Conservation (phyloP, 1,284 basidiomycete genomes). For the Laetiporus sulphureus region DNA sequence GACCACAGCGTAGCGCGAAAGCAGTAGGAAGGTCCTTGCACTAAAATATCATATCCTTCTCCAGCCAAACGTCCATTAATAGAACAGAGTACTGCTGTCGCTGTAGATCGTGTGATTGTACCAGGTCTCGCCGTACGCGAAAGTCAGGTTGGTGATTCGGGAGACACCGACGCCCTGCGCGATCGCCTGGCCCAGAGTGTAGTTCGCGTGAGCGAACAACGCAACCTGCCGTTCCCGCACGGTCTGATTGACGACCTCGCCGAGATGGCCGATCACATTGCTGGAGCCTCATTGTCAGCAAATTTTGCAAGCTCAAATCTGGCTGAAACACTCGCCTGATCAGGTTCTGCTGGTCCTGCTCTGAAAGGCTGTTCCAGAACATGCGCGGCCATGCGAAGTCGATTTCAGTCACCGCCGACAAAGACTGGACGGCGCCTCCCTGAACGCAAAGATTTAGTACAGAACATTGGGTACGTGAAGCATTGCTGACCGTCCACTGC, state of each 20-base stretch:
- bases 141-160: slow-evolving; percentile 13
- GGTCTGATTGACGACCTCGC: slow-evolving; percentile 23
- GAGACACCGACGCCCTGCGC: slow-evolving; percentile 28
- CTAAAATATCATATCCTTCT: too few relatives aligned
- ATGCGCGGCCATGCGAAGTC: slow-evolving; percentile 40
- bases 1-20: too few relatives aligned
- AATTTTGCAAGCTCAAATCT: neutral
- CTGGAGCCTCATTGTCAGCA: slow-evolving; percentile 7
- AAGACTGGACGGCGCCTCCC: slow-evolving; percentile 27
- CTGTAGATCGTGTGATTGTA: slow-evolving; percentile 19
- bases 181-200: slow-evolving; percentile 28
- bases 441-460: slow-evolving; percentile 4
- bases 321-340: slow-evolving; percentile 20
- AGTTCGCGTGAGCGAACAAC: slow-evolving; percentile 29
- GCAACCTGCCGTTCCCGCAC: slow-evolving; percentile 28
- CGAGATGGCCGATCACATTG: slow-evolving; percentile 35
- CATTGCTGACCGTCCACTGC: slow-evolving; percentile 23
- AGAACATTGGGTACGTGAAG: slow-evolving; percentile 5
- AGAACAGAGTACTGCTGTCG: slow-evolving; percentile 14
- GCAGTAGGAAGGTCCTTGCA: too few relatives aligned
- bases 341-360: slow-evolving; percentile 29
- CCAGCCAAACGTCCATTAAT: too few relatives aligned
- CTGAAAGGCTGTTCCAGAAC: slow-evolving; percentile 34
- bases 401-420: slow-evolving; percentile 28
- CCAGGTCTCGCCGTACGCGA: slow-evolving; percentile 21